Evolutionary conservation across 257 asterid genomes (phyloP).

Genomic region (Gentiana macrophylla): DNA sequence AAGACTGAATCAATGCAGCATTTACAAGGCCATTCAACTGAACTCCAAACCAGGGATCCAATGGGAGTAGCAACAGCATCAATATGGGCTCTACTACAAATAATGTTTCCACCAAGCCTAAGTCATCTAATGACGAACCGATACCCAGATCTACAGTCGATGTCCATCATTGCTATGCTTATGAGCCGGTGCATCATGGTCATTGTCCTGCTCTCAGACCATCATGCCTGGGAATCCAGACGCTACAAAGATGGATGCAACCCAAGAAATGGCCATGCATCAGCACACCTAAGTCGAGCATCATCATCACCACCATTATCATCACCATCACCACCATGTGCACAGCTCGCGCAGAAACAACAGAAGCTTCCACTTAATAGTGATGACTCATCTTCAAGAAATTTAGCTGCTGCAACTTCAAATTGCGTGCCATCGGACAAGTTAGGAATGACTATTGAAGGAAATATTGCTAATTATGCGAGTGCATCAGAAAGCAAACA

Average conservation of each 20-base stretch:
- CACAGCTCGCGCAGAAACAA: slow-evolving; percentile 20
- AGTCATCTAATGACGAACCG: slow-evolving; percentile 16
- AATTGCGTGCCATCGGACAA: slow-evolving; percentile 14
- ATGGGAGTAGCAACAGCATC: slow-evolving; percentile 38
- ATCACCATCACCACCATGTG: slow-evolving; percentile 41
- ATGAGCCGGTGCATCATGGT: slow-evolving; percentile 26
- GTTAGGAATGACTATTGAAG: slow-evolving; percentile 19
- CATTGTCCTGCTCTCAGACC: slow-evolving; percentile 18
- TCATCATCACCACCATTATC: slow-evolving; percentile 38
- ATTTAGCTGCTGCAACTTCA: slow-evolving; percentile 15
- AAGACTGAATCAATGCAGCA: slow-evolving; percentile 29
- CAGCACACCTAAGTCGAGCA: slow-evolving; percentile 34
- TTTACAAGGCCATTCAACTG: slow-evolving; percentile 25
- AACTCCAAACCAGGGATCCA: slow-evolving; percentile 34
- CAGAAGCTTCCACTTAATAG: slow-evolving; percentile 20
- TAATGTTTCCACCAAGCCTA: slow-evolving; percentile 20
- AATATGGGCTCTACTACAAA: slow-evolving; percentile 44
- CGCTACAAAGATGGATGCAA: slow-evolving; percentile 11
- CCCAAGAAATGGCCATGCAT: slow-evolving; percentile 19
- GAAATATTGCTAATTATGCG: slow-evolving; percentile 31
- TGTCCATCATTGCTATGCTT: slow-evolving; percentile 20
- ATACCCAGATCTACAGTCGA: too few relatives aligned
- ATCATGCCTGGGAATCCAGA: slow-evolving; percentile 20
- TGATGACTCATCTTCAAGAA: slow-evolving; percentile 16
- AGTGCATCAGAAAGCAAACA: slow-evolving; percentile 46